Evolutionary conservation across 345 rosid genomes (phyloP), one percentile per base, ranked within the genome.

Genomic region (Brassica nigra): DNA sequence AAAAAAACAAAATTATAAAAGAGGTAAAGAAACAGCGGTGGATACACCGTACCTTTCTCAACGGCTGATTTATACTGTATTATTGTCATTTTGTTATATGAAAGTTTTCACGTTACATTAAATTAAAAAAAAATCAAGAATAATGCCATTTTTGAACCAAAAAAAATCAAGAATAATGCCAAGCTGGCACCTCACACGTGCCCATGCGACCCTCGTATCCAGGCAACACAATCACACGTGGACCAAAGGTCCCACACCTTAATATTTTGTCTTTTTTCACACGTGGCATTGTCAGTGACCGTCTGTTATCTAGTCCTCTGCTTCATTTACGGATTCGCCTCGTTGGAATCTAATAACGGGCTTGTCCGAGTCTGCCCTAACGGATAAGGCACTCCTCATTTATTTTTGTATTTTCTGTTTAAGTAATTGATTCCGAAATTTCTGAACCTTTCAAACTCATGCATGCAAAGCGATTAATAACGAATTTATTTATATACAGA

Each of bases 121-220:
- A 70, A 18, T 11, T 16, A 16, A 29, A 39, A 39, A 15, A 0
- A 66, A 36, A 7, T 7, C 6, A 34, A 34, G 37, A 34, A 34
- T 6, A 6, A 34, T 34, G 37, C 37, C 37, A 0, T 23, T 23
- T 23, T 23, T 23, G 7, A 34, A 8, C 37, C 1, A 16, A 54
- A 7, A n/a, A 0, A 72, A 34, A 6, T 2, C 0, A 9, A 37
- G 44, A 71, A 74, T 67, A 74, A 5, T 74, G 74, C 81, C 84
- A 81, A 71, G 77, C 74, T 81, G 84, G 80, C 81, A 71, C 15
- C 44, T 47, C 74, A 76, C 80, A 81, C 84, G 84, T 81, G 84
- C 84, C 84, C 80, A 76, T 66, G 80, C 70, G 81, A 76, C 80
- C 62, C 84, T 71, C 77, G 77, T 66, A 71, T 71, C 74, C 70